Evolutionary conservation across 257 asterid genomes (phyloP).

Genomic region (Fraxinus americana): DNA sequence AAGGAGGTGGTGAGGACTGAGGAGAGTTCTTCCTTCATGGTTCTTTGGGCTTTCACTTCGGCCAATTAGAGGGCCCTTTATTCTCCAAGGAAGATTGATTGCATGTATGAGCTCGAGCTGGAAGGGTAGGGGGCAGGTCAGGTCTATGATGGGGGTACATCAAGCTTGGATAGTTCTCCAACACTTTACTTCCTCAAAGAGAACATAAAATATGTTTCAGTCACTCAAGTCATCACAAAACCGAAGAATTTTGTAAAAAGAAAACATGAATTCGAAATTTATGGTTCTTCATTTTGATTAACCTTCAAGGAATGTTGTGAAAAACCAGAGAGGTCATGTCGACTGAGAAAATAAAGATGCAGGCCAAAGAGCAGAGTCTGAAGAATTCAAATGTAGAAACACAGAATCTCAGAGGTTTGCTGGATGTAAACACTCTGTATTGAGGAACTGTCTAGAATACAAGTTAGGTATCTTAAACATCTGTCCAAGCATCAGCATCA

Average conservation of each 20-base stretch:
- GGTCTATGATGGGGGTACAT: background rate
- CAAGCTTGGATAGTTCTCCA: background rate
- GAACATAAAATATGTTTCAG: background rate
- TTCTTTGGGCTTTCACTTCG: background rate
- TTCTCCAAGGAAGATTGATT: background rate
- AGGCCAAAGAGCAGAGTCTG: slow-evolving; percentile 1
- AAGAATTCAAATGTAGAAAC: background rate
- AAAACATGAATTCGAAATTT: background rate
- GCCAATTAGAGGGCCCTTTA: background rate
- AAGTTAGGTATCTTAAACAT: background rate
- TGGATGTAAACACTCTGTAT: background rate
- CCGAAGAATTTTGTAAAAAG: background rate
- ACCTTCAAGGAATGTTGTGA: background rate
- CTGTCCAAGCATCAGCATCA: background rate
- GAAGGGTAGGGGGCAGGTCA: background rate
- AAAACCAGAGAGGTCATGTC: background rate
- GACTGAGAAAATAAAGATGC: background rate
- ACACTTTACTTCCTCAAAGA: background rate
- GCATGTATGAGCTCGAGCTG: background rate
- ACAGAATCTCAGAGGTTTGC: background rate
- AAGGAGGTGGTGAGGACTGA: too few species aligned
- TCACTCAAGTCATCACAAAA: background rate
- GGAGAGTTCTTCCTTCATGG: background rate
- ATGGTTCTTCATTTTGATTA: background rate
- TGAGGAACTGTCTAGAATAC: background rate